Evolutionary conservation across 129 eudicot species (phyloP).

Genomic region (Deinandra increscens): DNA sequence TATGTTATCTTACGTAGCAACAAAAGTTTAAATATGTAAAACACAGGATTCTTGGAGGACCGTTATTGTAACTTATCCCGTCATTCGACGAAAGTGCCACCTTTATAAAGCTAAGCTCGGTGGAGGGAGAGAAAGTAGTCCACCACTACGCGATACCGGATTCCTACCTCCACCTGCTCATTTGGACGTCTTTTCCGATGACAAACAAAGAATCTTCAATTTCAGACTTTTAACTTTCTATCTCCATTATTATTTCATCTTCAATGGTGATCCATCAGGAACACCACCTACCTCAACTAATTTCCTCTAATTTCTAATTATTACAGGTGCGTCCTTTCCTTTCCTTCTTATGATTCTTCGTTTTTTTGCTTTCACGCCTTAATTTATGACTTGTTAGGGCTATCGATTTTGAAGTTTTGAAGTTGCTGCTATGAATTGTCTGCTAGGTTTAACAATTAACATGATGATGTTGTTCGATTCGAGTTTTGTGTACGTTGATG

Average conservation of each 20-base stretch:
- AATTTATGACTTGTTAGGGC: not conserved
- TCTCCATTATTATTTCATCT: slow-evolving; percentile 23
- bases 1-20: too few species aligned
- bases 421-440: not conserved
- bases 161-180: slow-evolving; percentile 21
- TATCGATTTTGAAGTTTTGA: not conserved
- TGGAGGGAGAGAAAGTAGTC: slow-evolving; percentile 25
- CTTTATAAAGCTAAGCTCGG: slow-evolving; percentile 23
- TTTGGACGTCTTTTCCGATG: not conserved
- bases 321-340: slow-evolving; percentile 2
- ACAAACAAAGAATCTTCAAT: slow-evolving; percentile 35
- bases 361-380: not conserved
- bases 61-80: not conserved
- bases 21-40: not conserved
- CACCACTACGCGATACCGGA: slow-evolving; percentile 5
- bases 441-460: not conserved
- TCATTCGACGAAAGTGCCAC: slow-evolving; percentile 31
- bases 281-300: slow-evolving; percentile 1
- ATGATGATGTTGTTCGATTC: slow-evolving; percentile 15
- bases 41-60: not conserved
- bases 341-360: slow-evolving; percentile 1
- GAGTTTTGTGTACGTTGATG: slow-evolving; percentile 9
- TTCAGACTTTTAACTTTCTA: not conserved
- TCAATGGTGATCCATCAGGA: slow-evolving; percentile 5
- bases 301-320: not conserved